A percentile compares a stretch with the other conserved stretches of the same genome.
Conservation (phyloP, 306 rosid species). For the Comarum palustre region DNA sequence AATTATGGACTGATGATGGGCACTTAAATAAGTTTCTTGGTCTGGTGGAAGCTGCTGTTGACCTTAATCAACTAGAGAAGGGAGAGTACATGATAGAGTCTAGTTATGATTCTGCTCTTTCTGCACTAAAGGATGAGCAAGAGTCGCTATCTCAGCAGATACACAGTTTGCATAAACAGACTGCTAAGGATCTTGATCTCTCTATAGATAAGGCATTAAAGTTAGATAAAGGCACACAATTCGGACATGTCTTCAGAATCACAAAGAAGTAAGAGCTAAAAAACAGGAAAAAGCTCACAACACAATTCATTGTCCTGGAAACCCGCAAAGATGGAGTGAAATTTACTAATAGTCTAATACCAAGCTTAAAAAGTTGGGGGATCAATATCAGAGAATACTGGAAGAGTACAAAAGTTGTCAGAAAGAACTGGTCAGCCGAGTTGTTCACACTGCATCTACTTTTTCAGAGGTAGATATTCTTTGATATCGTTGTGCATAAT, state of each 20-base stretch:
- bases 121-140: constrained; percentile 63
- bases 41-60: constrained; percentile 83
- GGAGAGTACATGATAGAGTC: constrained; percentile 94
- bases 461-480: constrained; percentile 65
- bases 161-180: constrained; percentile 64
- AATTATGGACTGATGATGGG: constrained; percentile 67
- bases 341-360: constrained; percentile 86
- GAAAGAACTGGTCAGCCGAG: constrained; percentile 68
- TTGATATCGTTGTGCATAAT: constrained; percentile 12
- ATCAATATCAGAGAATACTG: constrained; percentile 66
- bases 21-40: constrained; percentile 72
- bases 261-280: constrained; percentile 98
- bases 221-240: constrained; percentile 86
- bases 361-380: constrained; percentile 83
- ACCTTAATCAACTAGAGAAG: constrained; percentile 91
- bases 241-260: constrained; percentile 93
- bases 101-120: constrained; percentile 64
- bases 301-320: constrained; percentile 88
- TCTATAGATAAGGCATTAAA: constrained; percentile 76
- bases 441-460: constrained; percentile 65
- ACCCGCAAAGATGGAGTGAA: constrained; percentile 98
- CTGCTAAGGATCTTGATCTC: constrained; percentile 85
- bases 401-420: constrained; percentile 86
- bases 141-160: constrained; percentile 68
- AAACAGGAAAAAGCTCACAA: constrained; percentile 84